A percentile compares a stretch with the other conserved stretches of the same genome.
phyloP scores from a whole-genome alignment of 2,329 filamentous ascomycete genomes.

The Sclerotinia glacialis region DNA sequence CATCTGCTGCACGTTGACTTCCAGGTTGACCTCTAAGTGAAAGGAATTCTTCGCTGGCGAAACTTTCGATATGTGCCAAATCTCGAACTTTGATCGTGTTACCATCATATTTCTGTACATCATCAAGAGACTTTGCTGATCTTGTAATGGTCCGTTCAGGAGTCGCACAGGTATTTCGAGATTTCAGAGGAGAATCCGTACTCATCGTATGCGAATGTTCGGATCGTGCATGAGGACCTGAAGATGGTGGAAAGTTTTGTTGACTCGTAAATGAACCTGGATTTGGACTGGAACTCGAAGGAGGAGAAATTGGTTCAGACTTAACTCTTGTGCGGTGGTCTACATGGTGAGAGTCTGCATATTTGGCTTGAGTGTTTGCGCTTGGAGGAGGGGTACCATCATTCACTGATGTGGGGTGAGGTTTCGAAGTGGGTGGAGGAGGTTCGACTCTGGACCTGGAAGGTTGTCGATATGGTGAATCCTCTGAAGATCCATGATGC shows the following conservation, averaged over 20 bases:
- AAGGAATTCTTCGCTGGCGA: slow-evolving; percentile 75
- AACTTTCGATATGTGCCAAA: slow-evolving; percentile 84
- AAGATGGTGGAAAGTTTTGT: slow-evolving; percentile 30
- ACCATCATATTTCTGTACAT: slow-evolving; percentile 41
- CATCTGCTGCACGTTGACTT: slow-evolving; percentile 52
- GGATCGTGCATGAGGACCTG: slow-evolving; percentile 23
- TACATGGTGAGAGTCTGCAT: slow-evolving; percentile 20
- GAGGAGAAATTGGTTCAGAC: slow-evolving; percentile 34
- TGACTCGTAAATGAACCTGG: slow-evolving; percentile 35
- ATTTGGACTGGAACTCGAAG: slow-evolving; percentile 35
- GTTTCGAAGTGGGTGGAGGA: slow-evolving; percentile 35
- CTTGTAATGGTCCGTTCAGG: slow-evolving; percentile 27
- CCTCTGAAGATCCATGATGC: slow-evolving; percentile 45
- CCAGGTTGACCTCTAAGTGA: slow-evolving; percentile 51
- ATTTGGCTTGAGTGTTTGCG: slow-evolving; percentile 26
- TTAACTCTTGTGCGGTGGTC: slow-evolving; percentile 25
- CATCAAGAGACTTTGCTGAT: slow-evolving; percentile 39
- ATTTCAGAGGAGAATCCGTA: neutral
- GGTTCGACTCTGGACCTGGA: slow-evolving; percentile 33
- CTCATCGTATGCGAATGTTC: slow-evolving; percentile 19
- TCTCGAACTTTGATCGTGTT: slow-evolving; percentile 76
- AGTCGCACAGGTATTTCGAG: slow-evolving; percentile 2
- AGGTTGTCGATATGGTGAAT: slow-evolving; percentile 39
- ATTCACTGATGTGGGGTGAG: slow-evolving; percentile 28
- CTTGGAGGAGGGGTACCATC: slow-evolving; percentile 32